Evolutionary conservation across 2,329 filamentous ascomycete species (phyloP).

Genomic region (Venturia asperata): DNA sequence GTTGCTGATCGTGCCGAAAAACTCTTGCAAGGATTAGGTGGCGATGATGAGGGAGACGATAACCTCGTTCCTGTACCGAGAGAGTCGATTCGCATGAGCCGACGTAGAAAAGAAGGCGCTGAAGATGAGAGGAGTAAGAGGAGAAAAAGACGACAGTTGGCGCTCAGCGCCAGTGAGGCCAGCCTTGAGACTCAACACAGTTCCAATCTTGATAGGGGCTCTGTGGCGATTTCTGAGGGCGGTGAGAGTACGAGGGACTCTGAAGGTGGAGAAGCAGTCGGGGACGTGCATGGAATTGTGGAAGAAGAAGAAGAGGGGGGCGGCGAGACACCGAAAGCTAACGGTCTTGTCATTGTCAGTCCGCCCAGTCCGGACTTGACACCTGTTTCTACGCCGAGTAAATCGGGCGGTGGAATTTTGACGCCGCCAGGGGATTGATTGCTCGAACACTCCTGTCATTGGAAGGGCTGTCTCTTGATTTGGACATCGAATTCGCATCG

Average conservation of each 20-base stretch:
- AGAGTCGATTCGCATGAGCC: conserved; percentile 4
- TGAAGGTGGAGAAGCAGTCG: background rate
- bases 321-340: conserved; percentile 11
- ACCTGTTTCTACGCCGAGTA: background rate
- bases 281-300: background rate
- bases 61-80: conserved; percentile 1
- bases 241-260: background rate
- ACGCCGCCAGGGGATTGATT: conserved; percentile 14
- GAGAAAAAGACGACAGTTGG: conserved; percentile 12
- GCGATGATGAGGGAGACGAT: conserved; percentile 46
- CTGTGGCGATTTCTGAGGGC: background rate
- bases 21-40: conserved; percentile 74
- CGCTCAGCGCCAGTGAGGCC: conserved; percentile 13
- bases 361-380: conserved; percentile 9
- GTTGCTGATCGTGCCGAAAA: conserved; percentile 78
- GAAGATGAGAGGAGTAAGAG: conserved; percentile 8
- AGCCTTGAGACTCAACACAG: conserved; percentile 11
- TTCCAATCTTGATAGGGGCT: background rate
- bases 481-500: background rate
- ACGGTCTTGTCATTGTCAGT: conserved; percentile 4
- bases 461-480: background rate
- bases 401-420: background rate
- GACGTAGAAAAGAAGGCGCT: conserved; percentile 13
- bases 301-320: conserved; percentile 13
- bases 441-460: background rate